Base-by-base conservation (phyloP, 495 filamentous ascomycete species). In the Chaetomium tenue region DNA sequence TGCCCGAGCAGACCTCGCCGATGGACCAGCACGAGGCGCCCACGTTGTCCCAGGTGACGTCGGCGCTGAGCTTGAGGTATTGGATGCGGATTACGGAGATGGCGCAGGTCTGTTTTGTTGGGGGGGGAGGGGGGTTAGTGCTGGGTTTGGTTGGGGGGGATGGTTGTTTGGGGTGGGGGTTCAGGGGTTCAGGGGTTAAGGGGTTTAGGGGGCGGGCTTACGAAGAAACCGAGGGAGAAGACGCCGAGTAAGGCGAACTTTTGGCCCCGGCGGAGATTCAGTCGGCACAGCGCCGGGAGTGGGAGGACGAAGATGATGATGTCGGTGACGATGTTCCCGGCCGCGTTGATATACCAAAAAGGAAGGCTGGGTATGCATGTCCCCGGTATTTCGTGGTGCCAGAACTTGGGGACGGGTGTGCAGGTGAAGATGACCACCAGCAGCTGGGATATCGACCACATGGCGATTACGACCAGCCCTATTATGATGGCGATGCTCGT, bases 21-120 rank as follows among this genome's bases (percentile, higher is more conserved):
- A 79, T 78, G 20, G 82, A 83, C 85, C 85, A 88, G 62, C 80
- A 82, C 0, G 84, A 85, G 1, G 82, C 79, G 53, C 80, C 79
- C 50, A 86, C 80, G 69, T 84, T 86, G 65, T 87, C 81, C 70
- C 82, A 83, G 5, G 83, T 83, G 59, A 78, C 75, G 58, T 86
- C 83, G 2, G 65, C 69, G 44, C 77, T 78, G 46, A 79, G 69
- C 64, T 83, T 28, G 71, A 81, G 71, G 76, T 78, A 78, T 22
- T 81, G 73, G 65, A 86, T 79, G 58, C 80, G 81, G 64, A 85
- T 81, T 37, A 87, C 78, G 0, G 83, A 86, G 63, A 86, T 81
- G 60, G 86, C 81, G 58, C 82, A 74, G 1, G 81, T 83, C 63
- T 85, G 64, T 30, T n/a, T n/a, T n/a, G n/a, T n/a, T n/a, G n/a